Evolutionary conservation across 2,329 filamentous ascomycete species (phyloP), one percentile per base, ranked within the genome.

Genomic region (Phaeoacremonium minimum): DNA sequence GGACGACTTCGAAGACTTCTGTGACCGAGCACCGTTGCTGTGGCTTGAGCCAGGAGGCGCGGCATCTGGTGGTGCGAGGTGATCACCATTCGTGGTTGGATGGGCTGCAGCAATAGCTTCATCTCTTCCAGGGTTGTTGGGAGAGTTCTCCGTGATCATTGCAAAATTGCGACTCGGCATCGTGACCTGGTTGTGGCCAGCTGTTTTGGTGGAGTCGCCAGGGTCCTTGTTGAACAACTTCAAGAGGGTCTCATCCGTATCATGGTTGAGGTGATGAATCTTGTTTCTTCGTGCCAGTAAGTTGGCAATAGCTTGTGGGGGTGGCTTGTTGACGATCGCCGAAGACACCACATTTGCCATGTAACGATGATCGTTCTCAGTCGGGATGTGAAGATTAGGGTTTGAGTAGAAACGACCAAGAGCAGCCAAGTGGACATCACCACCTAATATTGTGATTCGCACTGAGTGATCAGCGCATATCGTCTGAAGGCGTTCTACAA

Each of bases 81-180:
- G 22, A n/a, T 26, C 22, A n/a, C 22, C 22, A n/a, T 26, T 26
- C 22, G 22, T 19, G 15, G 29, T 37, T 33, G 31, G 36, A 38
- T 18, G 28, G n/a, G 19, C 29, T 29, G 18, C 33, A 5, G 44
- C 36, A 5, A 43, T 42, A 22, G 26, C 31, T 18, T 20, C 30
- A 22, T n/a, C 20, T 38, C 18, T 47, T 44, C 20, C 20, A 28
- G 16, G 32, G 37, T 71, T 71, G 50, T 71, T 69, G 32, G 75
- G 87, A n/a, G 82, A 80, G 60, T 95, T 96, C 58, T 95, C 87
- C 14, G 87, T 85, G 42, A 98, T 82, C 29, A 86, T 83, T 51
- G 91, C 91, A 73, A 87, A 98, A 58, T 98, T 98, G 16, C 93
- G 80, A 46, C 88, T 90, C 3, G 95, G 80, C 61, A 96, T 96